Evolutionary conservation across 2,329 filamentous ascomycete genomes (phyloP), one percentile per base, ranked within the genome.

Genomic region (Curvularia sp.): DNA sequence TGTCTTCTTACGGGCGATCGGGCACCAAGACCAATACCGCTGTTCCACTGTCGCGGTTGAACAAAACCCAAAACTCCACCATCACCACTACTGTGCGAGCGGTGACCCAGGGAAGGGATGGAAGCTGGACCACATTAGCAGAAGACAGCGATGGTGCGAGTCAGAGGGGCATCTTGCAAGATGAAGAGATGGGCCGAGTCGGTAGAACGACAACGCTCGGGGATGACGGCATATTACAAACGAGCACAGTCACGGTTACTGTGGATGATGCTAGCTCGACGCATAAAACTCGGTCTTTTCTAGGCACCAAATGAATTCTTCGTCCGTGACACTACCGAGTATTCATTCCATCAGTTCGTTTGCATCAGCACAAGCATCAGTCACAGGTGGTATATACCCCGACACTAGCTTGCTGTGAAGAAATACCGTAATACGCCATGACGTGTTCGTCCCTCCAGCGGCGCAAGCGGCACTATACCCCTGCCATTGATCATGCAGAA

Each of bases 231-330:
- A 59, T 61, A 12, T 18, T 59, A 34, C 50, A 54, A 51, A 59
- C 50, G 19, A 59, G 45, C 15, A 61, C 55, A 3, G 50, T 61
- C 13, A 59, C 58, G 6, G 55, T 61, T 12, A 55, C 41, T 4
- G 32, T 61, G 36, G 50, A 52, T 21, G 53, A 59, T 30, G 41
- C 41, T 25, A n/a, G 25, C 25, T 47, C 41, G 32, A 42, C 43
- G 6, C 32, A 32, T 19, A 47, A 34, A 41, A 42, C 41, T 3
- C 42, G 49, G 23, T 56, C 32, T 1, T 56, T 56, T 34, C 32
- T 56, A 10, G 41, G 49, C 3, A 47, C 36, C 15, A 28, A 19
- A 19, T 39, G 19, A 38, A 38, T 15, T 18, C 1, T 45, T 41
- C 19, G 18, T 25, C 18, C 25, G 32, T 39, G 45, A 8, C 15